Base-by-base conservation (phyloP, 768 basidiomycete genomes). In the Pleurotus giganteus region DNA sequence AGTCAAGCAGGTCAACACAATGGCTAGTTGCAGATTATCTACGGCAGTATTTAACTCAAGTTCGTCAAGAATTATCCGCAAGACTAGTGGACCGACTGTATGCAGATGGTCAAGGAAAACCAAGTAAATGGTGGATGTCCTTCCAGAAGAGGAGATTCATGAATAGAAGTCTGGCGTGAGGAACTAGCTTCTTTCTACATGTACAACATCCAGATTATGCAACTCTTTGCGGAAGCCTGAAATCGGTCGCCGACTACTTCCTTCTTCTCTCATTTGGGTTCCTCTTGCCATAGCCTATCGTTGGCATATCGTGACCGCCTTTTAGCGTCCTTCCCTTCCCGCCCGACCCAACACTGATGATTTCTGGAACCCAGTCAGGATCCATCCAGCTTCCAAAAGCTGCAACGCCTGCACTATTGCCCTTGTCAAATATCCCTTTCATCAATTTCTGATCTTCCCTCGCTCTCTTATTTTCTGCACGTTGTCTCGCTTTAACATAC, bases 121-220 rank as follows among this genome's bases (percentile, higher is more conserved):
- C 97, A 4, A 97, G 90, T 79, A 99, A 99, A 71, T 99, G 97
- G 97, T 99, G 97, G 97, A 96, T 98, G 93, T 90, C 91, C 19
- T 99, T 98, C 85, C 94, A 95, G 72, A 98, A 97, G 82, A 83
- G 95, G 66, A 84, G 91, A 23, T 94, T 94, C 82, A 94, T 94
- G 91, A 91, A 92, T 74, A 86, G 91, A 67, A 92, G 90, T 69
- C 69, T 93, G 68, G 86, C 84, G 56, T 80, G 81, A 65, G 89
- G 77, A 72, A 59, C 28, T 41, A 32, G 52, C 55, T 37, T 46
- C 55, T 28, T 65, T 60, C 68, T 64, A 50, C 61, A 45, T 63
- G 61, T 62, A 58, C 56, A 37, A 29, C 46, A 47, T 32, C 49
- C 13, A 34, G 57, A 52, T 46, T 27, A 57, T 43, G n/a, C n/a